Conservation (phyloP, 345 rosid species). For the Odontarrhena argentea region DNA sequence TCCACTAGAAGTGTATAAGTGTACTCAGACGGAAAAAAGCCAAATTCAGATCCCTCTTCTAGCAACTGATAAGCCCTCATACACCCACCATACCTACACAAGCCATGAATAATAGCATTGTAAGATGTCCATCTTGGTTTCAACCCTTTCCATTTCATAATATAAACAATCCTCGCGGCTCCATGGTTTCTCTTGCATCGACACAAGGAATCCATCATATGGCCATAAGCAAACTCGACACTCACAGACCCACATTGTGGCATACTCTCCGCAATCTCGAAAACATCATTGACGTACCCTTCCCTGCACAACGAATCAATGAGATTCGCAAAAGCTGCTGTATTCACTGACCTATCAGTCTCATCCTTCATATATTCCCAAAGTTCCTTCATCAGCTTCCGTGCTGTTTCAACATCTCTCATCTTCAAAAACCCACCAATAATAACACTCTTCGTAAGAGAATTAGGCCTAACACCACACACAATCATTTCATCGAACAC, state of each 20-base stretch:
- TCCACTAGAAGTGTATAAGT: conserved; percentile 75
- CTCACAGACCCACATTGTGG: conserved; percentile 59
- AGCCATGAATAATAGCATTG: conserved; percentile 75
- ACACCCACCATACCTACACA: conserved; percentile 70
- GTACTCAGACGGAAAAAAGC: conserved; percentile 68
- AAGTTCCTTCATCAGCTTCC: conserved; percentile 53
- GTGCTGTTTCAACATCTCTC: conserved; percentile 48
- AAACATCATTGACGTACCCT: conserved; percentile 65
- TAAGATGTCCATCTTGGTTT: conserved; percentile 61
- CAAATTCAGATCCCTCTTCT: conserved; percentile 67
- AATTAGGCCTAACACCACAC: conserved; percentile 50
- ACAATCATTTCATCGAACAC: conserved; percentile 75
- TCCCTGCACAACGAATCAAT: conserved; percentile 65
- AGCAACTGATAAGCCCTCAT: conserved; percentile 83
- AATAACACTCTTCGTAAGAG: conserved; percentile 65
- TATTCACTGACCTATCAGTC: conserved; percentile 46
- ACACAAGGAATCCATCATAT: conserved; percentile 78
- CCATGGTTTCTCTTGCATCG: conserved; percentile 62
- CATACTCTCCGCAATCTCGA: conserved; percentile 68
- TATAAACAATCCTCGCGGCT: conserved; percentile 76
- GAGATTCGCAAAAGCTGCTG: conserved; percentile 70
- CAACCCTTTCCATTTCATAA: conserved; percentile 68
- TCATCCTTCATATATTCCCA: conserved; percentile 64
- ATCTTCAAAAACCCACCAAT: conserved; percentile 59
- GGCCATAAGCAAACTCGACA: conserved; percentile 62